Base-by-base conservation (phyloP, 805 yeast genomes). In the Danielia reshetovae region DNA sequence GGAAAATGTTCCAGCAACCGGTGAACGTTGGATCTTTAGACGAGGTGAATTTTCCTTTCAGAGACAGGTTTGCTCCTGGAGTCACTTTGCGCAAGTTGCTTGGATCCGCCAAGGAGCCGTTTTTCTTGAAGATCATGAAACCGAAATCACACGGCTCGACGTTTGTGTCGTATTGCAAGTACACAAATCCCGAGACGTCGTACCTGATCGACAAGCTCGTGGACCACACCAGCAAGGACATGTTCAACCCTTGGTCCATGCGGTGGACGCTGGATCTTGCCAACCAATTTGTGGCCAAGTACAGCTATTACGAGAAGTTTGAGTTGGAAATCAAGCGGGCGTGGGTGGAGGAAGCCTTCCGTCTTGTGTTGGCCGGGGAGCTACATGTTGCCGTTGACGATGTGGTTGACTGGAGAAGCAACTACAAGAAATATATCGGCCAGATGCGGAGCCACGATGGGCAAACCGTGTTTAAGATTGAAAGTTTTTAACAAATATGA, bases 381-480 rank as follows among this genome's bases (percentile, higher is more conserved):
- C 38, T 67, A 25, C 55, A 52, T 40, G 54, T 64, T 35, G 47
- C 49, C 27, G 47, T 66, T 21, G 63, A 62, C 39, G 48, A 46
- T 15, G 51, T 42, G 27, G 35, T 48, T 7, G 73, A 67, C 40
- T 67, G 73, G 73, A 49, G 70, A 39, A 52, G 53, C 33, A 54
- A 57, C 34, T 60, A 56, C 43, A 55, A 54, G 30, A 36, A 49
- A n/a, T 48, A 48, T 26, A 51, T 64, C 19, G 52, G 45, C 13
- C 36, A 40, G 7, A 42, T 67, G 36, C 49, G 49, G 27, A 48
- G 39, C 7, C 47, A 46, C 4, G 72, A 66, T 35, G 60, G 60
- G 9, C 60, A 61, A 43, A 43, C 60, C 10, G 49, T 67, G 10
- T 56, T 66, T 18, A 47, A 54, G 40, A 43, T 67, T n/a, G 73